Percentiles rank a stretch among this genome's conserved stretches.
phyloP scores from a whole-genome alignment of 2,329 filamentous ascomycete species.

The Colletotrichum chlorophyti region DNA sequence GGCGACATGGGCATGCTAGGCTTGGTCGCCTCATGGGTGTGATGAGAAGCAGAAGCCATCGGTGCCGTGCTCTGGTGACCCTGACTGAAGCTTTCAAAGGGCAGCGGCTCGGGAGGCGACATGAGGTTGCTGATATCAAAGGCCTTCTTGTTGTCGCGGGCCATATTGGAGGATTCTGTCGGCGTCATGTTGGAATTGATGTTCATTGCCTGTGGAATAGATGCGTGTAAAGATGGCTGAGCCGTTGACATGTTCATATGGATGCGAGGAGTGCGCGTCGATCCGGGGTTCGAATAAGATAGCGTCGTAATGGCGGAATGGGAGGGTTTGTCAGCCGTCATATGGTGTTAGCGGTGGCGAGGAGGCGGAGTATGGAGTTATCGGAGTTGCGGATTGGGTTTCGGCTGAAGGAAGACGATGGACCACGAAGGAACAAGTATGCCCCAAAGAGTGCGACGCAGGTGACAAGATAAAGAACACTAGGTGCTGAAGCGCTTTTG shows the following conservation, averaged over 20 bases:
- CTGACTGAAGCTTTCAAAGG: conserved; percentile 58
- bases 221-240: conserved; percentile 19
- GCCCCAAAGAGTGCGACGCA: neutral
- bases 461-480: neutral
- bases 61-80: conserved; percentile 6
- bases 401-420: conserved; percentile 18
- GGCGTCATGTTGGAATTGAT: conserved; percentile 21
- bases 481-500: neutral
- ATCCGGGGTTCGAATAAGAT: conserved; percentile 41
- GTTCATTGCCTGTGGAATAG: conserved; percentile 34
- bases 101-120: conserved; percentile 65
- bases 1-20: conserved; percentile 58
- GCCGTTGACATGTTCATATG: conserved; percentile 7
- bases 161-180: neutral
- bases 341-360: conserved; percentile 25
- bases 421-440: conserved; percentile 4
- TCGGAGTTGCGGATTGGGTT: conserved; percentile 22
- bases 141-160: conserved; percentile 43
- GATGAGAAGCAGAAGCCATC: neutral
- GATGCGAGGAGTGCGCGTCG: conserved; percentile 10
- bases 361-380: conserved; percentile 27
- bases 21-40: conserved; percentile 33
- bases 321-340: conserved; percentile 30
- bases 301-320: conserved; percentile 20
- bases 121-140: conserved; percentile 63